Percentiles rank a stretch among this genome's conserved stretches.
phyloP scores from a whole-genome alignment of 805 yeast species.

The Limtongia smithiae region DNA sequence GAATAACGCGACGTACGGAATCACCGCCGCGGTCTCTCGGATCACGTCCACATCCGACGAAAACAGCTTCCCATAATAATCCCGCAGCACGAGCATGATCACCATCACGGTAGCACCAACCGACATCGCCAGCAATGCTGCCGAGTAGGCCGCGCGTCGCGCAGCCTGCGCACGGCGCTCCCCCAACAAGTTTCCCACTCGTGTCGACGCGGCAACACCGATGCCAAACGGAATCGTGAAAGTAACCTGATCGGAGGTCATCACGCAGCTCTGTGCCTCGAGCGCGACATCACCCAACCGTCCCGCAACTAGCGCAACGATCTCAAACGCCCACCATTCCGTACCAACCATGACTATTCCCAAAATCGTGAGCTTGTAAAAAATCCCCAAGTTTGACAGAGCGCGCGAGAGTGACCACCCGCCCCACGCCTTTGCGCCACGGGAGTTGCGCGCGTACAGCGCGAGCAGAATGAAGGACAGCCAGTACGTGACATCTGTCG shows the following conservation, averaged over 20 bases:
- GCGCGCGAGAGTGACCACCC: conserved; percentile 31
- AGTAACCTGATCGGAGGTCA: conserved; percentile 50
- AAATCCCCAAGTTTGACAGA: conserved; percentile 33
- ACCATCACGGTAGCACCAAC: conserved; percentile 34
- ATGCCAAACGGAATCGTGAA: conserved; percentile 59
- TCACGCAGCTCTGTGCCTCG: conserved; percentile 55
- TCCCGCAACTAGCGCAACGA: conserved; percentile 53
- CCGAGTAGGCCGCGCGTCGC: conserved; percentile 44
- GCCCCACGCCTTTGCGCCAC: conserved; percentile 43
- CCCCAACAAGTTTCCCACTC: conserved; percentile 56
- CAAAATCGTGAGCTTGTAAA: conserved; percentile 48
- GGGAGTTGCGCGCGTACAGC: conserved; percentile 38
- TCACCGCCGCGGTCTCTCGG: conserved; percentile 48
- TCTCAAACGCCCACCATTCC: conserved; percentile 56
- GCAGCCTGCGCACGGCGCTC: conserved; percentile 39
- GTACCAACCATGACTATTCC: conserved; percentile 56
- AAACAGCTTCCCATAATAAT: conserved; percentile 54
- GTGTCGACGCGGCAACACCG: conserved; percentile 53
- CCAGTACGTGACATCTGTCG: conserved; percentile 49
- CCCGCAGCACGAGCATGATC: conserved; percentile 46
- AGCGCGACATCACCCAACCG: conserved; percentile 51
- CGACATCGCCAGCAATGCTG: conserved; percentile 40
- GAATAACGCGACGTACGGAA: conserved; percentile 63
- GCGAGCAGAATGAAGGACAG: conserved; percentile 41
- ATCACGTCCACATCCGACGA: conserved; percentile 60